phyloP scores from a whole-genome alignment of 2,329 filamentous ascomycete genomes.

The Pseudogymnoascus sp. region DNA sequence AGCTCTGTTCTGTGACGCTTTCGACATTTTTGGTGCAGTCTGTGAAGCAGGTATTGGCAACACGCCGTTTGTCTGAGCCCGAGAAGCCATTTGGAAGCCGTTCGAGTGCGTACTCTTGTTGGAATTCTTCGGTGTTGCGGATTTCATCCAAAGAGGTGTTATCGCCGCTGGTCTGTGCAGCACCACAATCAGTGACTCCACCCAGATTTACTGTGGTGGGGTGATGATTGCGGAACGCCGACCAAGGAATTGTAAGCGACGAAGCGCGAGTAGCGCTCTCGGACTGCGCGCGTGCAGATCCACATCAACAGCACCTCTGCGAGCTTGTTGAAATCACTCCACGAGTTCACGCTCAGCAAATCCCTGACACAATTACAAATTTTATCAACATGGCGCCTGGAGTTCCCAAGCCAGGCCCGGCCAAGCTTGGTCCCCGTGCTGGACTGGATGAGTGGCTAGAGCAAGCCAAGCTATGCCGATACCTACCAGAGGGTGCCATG shows the following conservation, averaged over 20 bases:
- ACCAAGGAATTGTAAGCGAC: conserved; percentile 8
- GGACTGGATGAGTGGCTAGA: conserved; percentile 94
- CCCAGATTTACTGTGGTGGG: background rate
- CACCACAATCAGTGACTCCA: conserved; percentile 4
- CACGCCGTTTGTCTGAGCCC: conserved; percentile 41
- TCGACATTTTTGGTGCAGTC: conserved; percentile 34
- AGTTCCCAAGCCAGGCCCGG: conserved; percentile 84
- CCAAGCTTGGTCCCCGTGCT: conserved; percentile 72
- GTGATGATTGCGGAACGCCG: background rate
- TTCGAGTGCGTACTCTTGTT: background rate
- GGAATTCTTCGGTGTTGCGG: background rate
- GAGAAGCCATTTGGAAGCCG: conserved; percentile 14
- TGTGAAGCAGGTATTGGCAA: conserved; percentile 41
- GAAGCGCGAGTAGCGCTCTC: conserved; percentile 6
- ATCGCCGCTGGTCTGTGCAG: conserved; percentile 7
- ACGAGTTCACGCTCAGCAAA: conserved; percentile 2
- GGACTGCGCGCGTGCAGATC: conserved; percentile 7
- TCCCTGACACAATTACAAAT: background rate
- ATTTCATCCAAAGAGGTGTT: background rate
- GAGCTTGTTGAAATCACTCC: background rate
- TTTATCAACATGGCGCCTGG: conserved; percentile 22
- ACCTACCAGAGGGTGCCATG: conserved; percentile 92
- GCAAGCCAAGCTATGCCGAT: conserved; percentile 94
- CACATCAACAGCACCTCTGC: conserved; percentile 4
- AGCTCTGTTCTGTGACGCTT: conserved; percentile 36